Percentiles rank a stretch among this genome's conserved stretches.
Evolutionary conservation across 495 filamentous ascomycete genomes (phyloP).

Genomic region (Oidiodendron maius): DNA sequence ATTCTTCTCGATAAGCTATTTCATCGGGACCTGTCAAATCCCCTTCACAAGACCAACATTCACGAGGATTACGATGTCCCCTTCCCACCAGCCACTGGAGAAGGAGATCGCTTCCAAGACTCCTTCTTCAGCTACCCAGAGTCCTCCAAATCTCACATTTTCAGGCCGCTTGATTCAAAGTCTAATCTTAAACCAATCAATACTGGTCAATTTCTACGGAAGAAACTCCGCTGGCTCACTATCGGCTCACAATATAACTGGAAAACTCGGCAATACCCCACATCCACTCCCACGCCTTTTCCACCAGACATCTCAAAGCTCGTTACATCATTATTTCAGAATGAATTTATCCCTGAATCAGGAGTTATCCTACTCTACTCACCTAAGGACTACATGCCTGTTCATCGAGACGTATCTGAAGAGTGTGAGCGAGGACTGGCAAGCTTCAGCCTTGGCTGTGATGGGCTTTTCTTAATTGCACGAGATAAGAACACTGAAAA

Average conservation of each 20-base stretch:
- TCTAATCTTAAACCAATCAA: constrained; percentile 63
- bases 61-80: constrained; percentile 77
- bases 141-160: constrained; percentile 26
- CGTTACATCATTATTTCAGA: constrained; percentile 63
- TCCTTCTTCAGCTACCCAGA: constrained; percentile 45
- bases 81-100: constrained; percentile 35
- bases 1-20: constrained; percentile 61
- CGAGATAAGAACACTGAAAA: constrained; percentile 30
- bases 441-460: constrained; percentile 81
- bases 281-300: constrained; percentile 58
- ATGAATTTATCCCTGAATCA: constrained; percentile 39
- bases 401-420: constrained; percentile 89
- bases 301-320: constrained; percentile 64
- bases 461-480: constrained; percentile 72
- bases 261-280: constrained; percentile 74
- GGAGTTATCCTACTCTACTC: constrained; percentile 81
- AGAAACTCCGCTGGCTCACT: constrained; percentile 87
- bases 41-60: constrained; percentile 76
- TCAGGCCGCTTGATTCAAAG: constrained; percentile 60
- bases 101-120: background rate
- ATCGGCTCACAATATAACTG: constrained; percentile 93
- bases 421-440: constrained; percentile 66
- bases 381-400: constrained; percentile 78
- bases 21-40: constrained; percentile 73
- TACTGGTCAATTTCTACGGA: constrained; percentile 59